Evolutionary conservation across 805 yeast species (phyloP), one percentile per base, ranked within the genome.

Genomic region (Suhomyces faveliae): DNA sequence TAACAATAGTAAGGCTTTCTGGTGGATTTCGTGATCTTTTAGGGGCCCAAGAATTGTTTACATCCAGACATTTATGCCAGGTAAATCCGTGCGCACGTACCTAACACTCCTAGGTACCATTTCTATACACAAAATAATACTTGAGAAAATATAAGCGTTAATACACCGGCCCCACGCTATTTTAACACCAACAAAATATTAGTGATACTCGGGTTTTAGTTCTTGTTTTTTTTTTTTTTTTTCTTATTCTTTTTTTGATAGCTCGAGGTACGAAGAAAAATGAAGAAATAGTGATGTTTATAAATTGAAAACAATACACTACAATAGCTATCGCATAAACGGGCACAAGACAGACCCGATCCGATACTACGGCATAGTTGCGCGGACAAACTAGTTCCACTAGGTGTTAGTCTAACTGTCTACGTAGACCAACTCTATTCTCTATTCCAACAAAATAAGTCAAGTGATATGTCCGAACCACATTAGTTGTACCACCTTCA

Each of bases 1-100:
- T 5, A 17, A 40, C 43, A 40, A 40, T 40, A 12, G 15, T 25
- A 27, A 40, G 43, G 43, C 43, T 40, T 40, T 39, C 27, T 39
- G 20, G 22, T 21, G 22, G 12, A 15, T 23, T 12, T 39, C 42
- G 42, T 23, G 22, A 8, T 13, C 20, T 12, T n/a, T 17, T 40
- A 10, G 43, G 43, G 43, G 35, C 25, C 43, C 25, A 15, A 30
- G n/a, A n/a, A 25, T 27, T 40, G 23, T 27, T 25, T 17, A 40
- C 30, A 37, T 24, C 22, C 24, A 19, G 24, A 39, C 42, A 39
- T 24, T 39, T 25, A 39, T 30, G 42, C 29, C 42, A 15, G 35
- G 6, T 9, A 13, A 5, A 27, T 9, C 30, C n/a, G 9, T 27
- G 30, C 15, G 15, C 30, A 27, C 30, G 15, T 25, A 13, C 35